Conservation (phyloP, 257 asterid genomes). For the Gentiana straminea region DNA sequence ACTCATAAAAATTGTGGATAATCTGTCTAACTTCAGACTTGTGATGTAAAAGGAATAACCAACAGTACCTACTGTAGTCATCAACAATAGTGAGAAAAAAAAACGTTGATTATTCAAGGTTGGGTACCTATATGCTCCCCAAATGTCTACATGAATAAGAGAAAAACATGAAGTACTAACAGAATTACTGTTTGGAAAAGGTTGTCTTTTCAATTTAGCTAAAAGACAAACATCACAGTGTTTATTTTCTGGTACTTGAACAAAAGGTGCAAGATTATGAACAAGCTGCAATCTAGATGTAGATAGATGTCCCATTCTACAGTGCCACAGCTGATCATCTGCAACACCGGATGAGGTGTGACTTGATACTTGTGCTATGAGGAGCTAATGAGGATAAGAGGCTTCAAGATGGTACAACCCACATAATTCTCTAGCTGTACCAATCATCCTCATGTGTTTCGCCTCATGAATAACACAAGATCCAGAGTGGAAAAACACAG, state of each 20-base stretch:
- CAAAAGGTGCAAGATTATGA: background rate
- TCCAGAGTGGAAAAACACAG: background rate
- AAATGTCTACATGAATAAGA: background rate
- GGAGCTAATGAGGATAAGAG: background rate
- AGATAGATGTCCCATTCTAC: background rate
- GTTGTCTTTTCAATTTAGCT: background rate
- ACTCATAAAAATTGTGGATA: no score
- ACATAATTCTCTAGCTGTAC: background rate
- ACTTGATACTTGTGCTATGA: background rate
- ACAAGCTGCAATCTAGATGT: background rate
- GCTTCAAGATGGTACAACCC: background rate
- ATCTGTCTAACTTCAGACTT: no score
- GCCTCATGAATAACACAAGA: background rate
- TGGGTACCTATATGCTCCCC: background rate
- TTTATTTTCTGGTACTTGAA: background rate
- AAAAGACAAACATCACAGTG: background rate
- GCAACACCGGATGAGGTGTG: background rate
- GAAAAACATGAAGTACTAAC: background rate
- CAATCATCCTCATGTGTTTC: background rate
- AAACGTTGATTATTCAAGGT: background rate
- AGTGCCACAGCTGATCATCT: background rate
- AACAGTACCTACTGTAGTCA: background rate
- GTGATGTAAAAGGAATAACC: no score
- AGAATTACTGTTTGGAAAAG: background rate
- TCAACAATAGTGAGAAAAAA: no score